phyloP scores from a whole-genome alignment of 2,329 filamentous ascomycete genomes.

The Colletotrichum sidae region DNA sequence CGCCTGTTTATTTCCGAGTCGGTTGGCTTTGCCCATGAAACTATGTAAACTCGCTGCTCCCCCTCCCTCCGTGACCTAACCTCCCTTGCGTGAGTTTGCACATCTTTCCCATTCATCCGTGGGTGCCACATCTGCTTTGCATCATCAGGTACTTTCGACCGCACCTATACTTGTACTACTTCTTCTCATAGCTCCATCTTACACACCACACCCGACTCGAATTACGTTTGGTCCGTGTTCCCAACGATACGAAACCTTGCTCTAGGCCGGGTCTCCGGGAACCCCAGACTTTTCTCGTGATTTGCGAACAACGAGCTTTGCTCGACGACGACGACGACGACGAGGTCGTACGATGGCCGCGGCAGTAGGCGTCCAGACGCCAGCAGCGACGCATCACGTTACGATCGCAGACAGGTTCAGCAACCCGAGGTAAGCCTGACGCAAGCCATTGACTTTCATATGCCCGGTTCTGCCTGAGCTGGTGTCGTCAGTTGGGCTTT shows the following conservation, averaged over 20 bases:
- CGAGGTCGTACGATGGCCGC: constrained; percentile 27
- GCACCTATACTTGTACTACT: too few species aligned
- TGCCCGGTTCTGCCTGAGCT: too few species aligned
- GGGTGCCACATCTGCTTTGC: too few species aligned
- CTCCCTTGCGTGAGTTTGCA: background rate
- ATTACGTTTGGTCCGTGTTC: too few species aligned
- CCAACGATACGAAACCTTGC: background rate
- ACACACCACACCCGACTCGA: too few species aligned
- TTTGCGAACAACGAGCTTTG: background rate
- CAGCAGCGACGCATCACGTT: background rate
- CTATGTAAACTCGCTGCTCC: constrained; percentile 2
- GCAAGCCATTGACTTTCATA: background rate
- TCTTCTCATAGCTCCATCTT: too few species aligned
- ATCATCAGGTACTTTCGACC: too few species aligned
- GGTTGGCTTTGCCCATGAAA: background rate
- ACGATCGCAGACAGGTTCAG: background rate
- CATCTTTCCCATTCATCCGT: too few species aligned
- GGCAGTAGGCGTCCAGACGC: constrained; percentile 12
- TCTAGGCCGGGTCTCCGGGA: background rate
- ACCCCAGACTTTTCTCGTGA: background rate
- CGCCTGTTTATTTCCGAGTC: background rate
- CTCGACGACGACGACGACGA: background rate
- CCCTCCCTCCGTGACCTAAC: background rate
- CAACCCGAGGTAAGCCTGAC: constrained; percentile 11
- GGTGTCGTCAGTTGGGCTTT: background rate